Base-by-base conservation (phyloP, 2,329 filamentous ascomycete genomes). In the Verticillium zaregamsianum region DNA sequence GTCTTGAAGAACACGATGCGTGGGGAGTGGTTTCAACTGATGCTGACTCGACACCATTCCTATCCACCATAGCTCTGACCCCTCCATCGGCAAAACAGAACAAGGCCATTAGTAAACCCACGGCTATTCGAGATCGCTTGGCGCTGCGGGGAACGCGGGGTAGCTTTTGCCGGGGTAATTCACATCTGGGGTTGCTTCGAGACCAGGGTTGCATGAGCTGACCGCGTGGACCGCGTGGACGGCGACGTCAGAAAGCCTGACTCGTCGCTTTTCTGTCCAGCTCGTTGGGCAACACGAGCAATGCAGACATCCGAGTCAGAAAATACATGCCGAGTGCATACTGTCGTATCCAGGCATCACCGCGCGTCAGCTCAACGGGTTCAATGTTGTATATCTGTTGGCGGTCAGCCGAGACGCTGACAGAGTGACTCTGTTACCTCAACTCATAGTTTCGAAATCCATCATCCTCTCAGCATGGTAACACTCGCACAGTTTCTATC, bases 91-190 rank as follows among this genome's bases (percentile, higher is more conserved):
- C 45, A 52, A 52, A 52, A 52, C 45, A 52, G 23, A 52, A 52
- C 45, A 52, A 9, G n/a, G 12, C 45, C 45, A 52, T 52, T 52
- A 28, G 20, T 52, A 52, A 52, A 52, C 45, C 45, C 45, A 20
- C 45, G 45, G 45, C 45, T 52, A 52, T 52, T 23, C 8, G n/a
- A 52, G 17, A 20, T 14, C 39, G 14, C 20, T 25, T 23, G 45
- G 45, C 45, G 20, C n/a, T 52, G 45, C 45, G 45, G 45, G 45
- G 45, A 58, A 58, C 57, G 57, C 39, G 57, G 57, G 57, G 57
- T 58, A 58, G 57, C 25, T 58, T 45, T 7, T n/a, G 25, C 57
- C 57, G 57, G 37, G 57, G 57, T 45, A 49, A 33, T 40, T 40
- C 20, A 28, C 23, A 25, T 58, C 56, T 58, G 56, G 33, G 12